phyloP scores from a whole-genome alignment of 306 rosid genomes.

The Cicer arietinum region DNA sequence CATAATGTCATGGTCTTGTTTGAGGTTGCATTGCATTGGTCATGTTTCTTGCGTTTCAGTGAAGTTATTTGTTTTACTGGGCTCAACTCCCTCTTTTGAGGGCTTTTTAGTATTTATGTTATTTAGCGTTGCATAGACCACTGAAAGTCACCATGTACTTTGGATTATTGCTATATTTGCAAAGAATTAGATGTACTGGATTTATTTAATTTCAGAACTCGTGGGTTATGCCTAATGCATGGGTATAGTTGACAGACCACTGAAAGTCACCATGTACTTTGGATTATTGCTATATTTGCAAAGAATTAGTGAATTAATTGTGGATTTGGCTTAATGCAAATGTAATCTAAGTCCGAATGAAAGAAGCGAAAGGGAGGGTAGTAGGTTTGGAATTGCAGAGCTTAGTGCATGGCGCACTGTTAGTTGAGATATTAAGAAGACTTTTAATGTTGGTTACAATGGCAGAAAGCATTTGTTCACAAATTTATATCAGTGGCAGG shows the following conservation, averaged over 20 bases:
- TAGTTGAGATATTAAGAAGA: constrained; percentile 8
- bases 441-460: neutral
- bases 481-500: too few species aligned
- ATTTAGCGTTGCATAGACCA: neutral
- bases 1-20: neutral
- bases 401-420: neutral
- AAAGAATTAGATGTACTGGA: constrained; percentile 17
- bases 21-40: constrained; percentile 29
- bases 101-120: constrained; percentile 4
- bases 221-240: constrained; percentile 23
- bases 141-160: neutral
- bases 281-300: too few species aligned
- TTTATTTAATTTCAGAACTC: constrained; percentile 8
- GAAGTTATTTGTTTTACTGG: constrained; percentile 23
- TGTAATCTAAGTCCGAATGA: neutral
- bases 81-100: constrained; percentile 3
- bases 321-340: constrained; percentile 7
- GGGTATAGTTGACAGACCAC: constrained; percentile 20
- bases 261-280: neutral
- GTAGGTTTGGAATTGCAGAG: neutral
- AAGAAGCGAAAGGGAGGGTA: neutral
- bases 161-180: neutral
- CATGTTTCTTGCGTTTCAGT: neutral
- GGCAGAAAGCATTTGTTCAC: neutral
- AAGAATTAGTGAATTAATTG: constrained; percentile 6